Conservation (phyloP, 371 early-diverging fungal species). For the Actinomortierella ambigua region DNA sequence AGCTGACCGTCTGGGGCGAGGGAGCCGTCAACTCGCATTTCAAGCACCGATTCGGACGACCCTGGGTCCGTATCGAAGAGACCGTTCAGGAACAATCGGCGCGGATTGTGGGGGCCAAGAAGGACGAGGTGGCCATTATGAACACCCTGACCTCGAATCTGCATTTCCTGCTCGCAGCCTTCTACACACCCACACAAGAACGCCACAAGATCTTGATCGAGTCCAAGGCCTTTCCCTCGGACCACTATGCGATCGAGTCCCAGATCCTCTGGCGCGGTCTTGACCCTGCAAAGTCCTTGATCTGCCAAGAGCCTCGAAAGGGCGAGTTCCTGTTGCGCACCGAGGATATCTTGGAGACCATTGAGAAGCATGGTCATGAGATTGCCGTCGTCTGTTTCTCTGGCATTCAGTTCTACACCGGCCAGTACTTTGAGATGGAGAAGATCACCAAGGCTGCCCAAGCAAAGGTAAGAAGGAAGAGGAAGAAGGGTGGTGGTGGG, state of each 20-base stretch:
- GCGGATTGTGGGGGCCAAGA: slow-evolving; percentile 82
- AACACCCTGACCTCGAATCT: slow-evolving; percentile 91
- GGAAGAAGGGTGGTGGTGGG: background rate
- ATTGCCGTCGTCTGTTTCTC: slow-evolving; percentile 90
- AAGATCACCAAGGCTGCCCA: slow-evolving; percentile 86
- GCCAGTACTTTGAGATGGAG: slow-evolving; percentile 91
- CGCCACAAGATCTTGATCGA: slow-evolving; percentile 93
- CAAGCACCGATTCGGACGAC: slow-evolving; percentile 79
- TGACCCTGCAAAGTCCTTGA: slow-evolving; percentile 72
- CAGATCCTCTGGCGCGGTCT: slow-evolving; percentile 85
- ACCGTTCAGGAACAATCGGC: slow-evolving; percentile 73
- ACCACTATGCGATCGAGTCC: slow-evolving; percentile 89
- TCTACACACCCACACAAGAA: slow-evolving; percentile 82
- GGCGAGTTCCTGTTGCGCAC: slow-evolving; percentile 77
- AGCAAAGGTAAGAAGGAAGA: slow-evolving; percentile 59
- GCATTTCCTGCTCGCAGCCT: slow-evolving; percentile 89
- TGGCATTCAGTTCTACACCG: slow-evolving; percentile 97
- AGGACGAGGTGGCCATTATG: slow-evolving; percentile 90
- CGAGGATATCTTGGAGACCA: slow-evolving; percentile 80
- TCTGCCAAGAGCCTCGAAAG: slow-evolving; percentile 73
- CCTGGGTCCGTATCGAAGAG: slow-evolving; percentile 91
- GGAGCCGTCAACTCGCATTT: slow-evolving; percentile 63
- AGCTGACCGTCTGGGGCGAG: slow-evolving; percentile 89
- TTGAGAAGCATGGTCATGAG: slow-evolving; percentile 72
- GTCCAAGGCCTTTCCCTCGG: slow-evolving; percentile 93